Evolutionary conservation across 1,139 yeast genomes (phyloP).

Genomic region (Hansenula sp.): DNA sequence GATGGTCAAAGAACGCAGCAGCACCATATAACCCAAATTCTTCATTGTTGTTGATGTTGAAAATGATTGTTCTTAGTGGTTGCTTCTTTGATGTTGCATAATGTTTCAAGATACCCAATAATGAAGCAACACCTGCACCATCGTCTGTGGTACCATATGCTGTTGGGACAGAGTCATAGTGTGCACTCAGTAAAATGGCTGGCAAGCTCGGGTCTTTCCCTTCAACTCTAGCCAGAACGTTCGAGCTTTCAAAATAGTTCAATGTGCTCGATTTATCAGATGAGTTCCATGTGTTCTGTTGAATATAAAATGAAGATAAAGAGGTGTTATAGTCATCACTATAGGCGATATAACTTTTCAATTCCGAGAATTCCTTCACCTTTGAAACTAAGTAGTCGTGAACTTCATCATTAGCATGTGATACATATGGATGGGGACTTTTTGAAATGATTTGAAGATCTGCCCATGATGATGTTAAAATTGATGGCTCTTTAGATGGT

Average conservation of each 20-base stretch:
- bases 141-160: constrained; percentile 90
- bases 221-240: constrained; percentile 65
- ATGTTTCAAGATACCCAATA: constrained; percentile 65
- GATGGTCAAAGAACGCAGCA: constrained; percentile 65
- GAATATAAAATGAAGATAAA: constrained; percentile 42
- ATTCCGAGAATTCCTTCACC: constrained; percentile 32
- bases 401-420: constrained; percentile 71
- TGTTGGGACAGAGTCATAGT: constrained; percentile 86
- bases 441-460: constrained; percentile 66
- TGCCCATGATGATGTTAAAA: constrained; percentile 54
- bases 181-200: constrained; percentile 77
- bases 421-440: constrained; percentile 72
- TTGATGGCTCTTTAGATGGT: constrained; percentile 37
- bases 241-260: constrained; percentile 75
- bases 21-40: constrained; percentile 91
- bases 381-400: constrained; percentile 59
- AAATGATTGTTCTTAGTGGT: constrained; percentile 69
- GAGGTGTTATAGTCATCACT: constrained; percentile 51
- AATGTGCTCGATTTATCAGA: constrained; percentile 38
- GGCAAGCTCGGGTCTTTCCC: constrained; percentile 57
- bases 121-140: constrained; percentile 86
- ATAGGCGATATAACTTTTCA: constrained; percentile 23
- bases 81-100: constrained; percentile 35
- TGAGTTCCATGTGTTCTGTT: constrained; percentile 41
- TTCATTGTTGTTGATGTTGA: constrained; percentile 87